Base-by-base conservation (phyloP, 164 flowering plant genomes). In the Aristolochia contorta region DNA sequence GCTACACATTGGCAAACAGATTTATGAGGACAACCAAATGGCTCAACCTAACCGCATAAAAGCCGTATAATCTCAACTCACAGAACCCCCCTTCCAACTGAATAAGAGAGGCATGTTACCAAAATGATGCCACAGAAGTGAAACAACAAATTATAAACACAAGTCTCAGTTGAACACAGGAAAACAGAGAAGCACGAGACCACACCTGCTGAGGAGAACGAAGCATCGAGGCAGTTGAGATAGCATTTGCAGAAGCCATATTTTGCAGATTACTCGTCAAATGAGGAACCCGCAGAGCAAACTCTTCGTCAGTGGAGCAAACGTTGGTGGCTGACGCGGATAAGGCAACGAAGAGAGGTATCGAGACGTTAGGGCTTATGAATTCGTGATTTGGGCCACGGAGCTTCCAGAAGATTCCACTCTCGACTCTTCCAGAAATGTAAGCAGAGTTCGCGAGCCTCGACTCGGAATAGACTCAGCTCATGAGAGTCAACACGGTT, bases 231-330 rank as follows among this genome's bases (percentile, higher is more conserved):
- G 85, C 81, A 0, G 88, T 67, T 1, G 84, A 81, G 54, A 85
- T 65, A 12, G 88, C 88, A 61, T 81, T 85, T 1, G 87, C 84
- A 2, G 91, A 82, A 2, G 95, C 91, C 95, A 87, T 87, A 47
- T 18, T 18, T 49, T 20, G 53, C 53, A 49, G 8, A 49, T 18
- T 49, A 49, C n/a, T 49, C 4, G 20, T 24, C 27, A 18, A 8
- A 14, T 5, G 20, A 12, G 12, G 16, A 22, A 1, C 13, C 18
- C 32, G 23, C 47, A 53, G 23, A 43, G 41, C 27, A 16, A 32
- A 3, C 22, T 41, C 12, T 37, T 37, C 43, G 9, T 37, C 43
- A 32, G 33, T 16, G 27, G 22, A 54, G 47, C 53, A n/a, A 18
- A 22, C 10, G 57, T 16, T 54, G 66, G 30, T 41, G 19, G 65